phyloP scores from a whole-genome alignment of 768 basidiomycete species.

The Hemileccinum rubropunctum region DNA sequence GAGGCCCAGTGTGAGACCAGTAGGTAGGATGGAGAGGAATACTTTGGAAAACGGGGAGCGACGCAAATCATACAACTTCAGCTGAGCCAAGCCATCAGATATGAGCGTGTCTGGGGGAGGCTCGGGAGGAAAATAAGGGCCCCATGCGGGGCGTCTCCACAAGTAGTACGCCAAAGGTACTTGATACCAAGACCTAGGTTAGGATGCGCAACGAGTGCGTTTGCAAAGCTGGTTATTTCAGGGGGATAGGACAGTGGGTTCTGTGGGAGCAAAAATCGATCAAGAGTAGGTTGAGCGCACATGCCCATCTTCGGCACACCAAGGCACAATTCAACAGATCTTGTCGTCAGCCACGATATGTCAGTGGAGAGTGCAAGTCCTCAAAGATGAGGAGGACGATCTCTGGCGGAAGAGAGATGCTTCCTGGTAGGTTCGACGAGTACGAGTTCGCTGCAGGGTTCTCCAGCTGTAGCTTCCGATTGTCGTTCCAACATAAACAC shows the following conservation, averaged over 20 bases:
- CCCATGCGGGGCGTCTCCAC: too few relatives aligned
- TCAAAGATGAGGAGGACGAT: slow-evolving; percentile 5
- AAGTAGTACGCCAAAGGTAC: too few relatives aligned
- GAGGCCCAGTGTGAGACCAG: not conserved
- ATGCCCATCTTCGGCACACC: slow-evolving; percentile 12
- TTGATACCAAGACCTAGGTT: too few relatives aligned
- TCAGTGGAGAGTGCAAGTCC: not conserved
- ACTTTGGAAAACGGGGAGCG: not conserved
- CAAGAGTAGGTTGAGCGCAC: slow-evolving; percentile 13
- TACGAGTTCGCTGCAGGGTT: too few relatives aligned
- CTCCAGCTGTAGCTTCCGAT: not conserved
- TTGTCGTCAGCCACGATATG: not conserved
- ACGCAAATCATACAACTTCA: not conserved
- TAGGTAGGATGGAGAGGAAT: slow-evolving; percentile 1
- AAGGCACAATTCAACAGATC: slow-evolving; percentile 7
- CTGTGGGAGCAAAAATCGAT: too few relatives aligned
- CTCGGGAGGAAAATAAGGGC: too few relatives aligned
- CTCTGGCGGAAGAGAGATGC: too few relatives aligned
- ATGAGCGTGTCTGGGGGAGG: too few relatives aligned
- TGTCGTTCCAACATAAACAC: not conserved
- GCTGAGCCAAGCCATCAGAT: too few relatives aligned
- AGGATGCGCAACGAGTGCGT: too few relatives aligned
- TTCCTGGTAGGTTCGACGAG: too few relatives aligned
- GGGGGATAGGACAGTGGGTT: not conserved
- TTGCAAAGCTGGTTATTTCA: too few relatives aligned